Base-by-base conservation (phyloP, 2,329 filamentous ascomycete species). In the Pseudocercospora fuligena region DNA sequence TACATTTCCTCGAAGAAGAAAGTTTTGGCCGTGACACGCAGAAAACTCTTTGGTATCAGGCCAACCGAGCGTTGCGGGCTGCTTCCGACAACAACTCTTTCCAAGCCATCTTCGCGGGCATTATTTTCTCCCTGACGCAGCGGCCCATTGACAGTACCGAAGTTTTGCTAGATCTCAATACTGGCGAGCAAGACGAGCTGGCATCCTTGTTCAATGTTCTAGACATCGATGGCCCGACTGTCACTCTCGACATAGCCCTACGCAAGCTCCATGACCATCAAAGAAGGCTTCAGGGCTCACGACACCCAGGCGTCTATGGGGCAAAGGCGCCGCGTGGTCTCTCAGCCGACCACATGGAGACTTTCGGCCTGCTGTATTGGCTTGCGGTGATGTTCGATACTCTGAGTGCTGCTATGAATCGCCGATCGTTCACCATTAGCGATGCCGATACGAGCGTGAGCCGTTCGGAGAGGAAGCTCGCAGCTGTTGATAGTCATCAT, bases 381-480 rank as follows among this genome's bases (percentile, higher is more conserved):
- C 56, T 70, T n/a, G 69, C 65, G 21, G 65, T 70, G 7, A 70
- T 70, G 69, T 70, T 69, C 49, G 69, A 70, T 29, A 69, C 69
- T 40, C 47, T 69, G n/a, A 67, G 67, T 19, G 69, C 69, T 9
- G 67, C 67, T 21, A 67, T 70, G 60, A 67, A 67, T 19, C 61
- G 60, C 27, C 47, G 69, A 43, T 58, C 64, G 1, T 66, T 69
- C 58, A 66, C 65, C 27, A 65, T 69, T 11, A 59, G 40, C 40
- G 69, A 70, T 47, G 53, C 46, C n/a, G 69, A 69, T 14, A 65
- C 62, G 9, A 61, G 56, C 31, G 53, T 68, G 21, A 61, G 60
- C 46, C 66, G 66, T 27, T 23, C 33, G 11, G 51, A 56, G 40
- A 14, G 51, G 46, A 21, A 27, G 19, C 40, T 33, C 51, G 31